Percentiles rank a stretch among this genome's conserved stretches.
These are phyloP conservation scores for Ustilago cynodontis DNA, from an alignment of 1,284 basidiomycete genomes.

Conservation along the genomic window DNA sequence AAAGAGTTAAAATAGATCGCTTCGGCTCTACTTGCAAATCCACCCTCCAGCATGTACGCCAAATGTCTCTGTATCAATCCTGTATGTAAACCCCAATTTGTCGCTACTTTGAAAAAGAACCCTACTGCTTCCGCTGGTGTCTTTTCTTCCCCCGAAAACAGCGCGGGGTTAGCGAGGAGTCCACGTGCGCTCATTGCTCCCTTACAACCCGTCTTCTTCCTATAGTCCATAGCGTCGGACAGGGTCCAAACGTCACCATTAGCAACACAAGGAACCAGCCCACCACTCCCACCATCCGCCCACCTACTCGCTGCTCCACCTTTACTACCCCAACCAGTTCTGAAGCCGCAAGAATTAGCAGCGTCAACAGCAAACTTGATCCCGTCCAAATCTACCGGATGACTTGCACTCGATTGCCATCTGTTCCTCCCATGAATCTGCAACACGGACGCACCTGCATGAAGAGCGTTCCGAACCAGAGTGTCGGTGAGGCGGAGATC, in stretches of 20 bases:
- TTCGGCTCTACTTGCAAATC: conserved; percentile 71
- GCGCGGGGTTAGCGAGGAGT: conserved; percentile 75
- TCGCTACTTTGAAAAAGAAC: conserved; percentile 72
- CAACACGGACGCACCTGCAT: conserved; percentile 73
- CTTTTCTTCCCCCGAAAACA: conserved; percentile 74
- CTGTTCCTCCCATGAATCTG: conserved; percentile 76
- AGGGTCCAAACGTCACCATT: conserved; percentile 76
- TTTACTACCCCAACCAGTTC: conserved; percentile 48
- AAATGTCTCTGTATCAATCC: conserved; percentile 74
- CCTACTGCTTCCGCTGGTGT: conserved; percentile 73
- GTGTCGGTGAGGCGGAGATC: conserved; percentile 73
- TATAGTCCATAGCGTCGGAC: conserved; percentile 72
- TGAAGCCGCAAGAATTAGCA: conserved; percentile 64
- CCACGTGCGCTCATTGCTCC: conserved; percentile 77
- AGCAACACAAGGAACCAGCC: conserved; percentile 74
- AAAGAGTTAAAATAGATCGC: conserved; percentile 74
- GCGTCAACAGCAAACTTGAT: conserved; percentile 74
- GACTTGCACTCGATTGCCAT: conserved; percentile 73
- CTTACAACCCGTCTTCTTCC: conserved; percentile 72
- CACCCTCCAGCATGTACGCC: conserved; percentile 75
- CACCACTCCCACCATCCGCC: conserved; percentile 67
- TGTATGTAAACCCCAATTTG: conserved; percentile 73
- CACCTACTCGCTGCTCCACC: conserved; percentile 43
- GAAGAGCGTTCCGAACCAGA: conserved; percentile 73
- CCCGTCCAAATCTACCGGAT: conserved; percentile 73